Evolutionary conservation across 495 filamentous ascomycete species (phyloP).

Genomic region (Staphylotrichum tortipilum): DNA sequence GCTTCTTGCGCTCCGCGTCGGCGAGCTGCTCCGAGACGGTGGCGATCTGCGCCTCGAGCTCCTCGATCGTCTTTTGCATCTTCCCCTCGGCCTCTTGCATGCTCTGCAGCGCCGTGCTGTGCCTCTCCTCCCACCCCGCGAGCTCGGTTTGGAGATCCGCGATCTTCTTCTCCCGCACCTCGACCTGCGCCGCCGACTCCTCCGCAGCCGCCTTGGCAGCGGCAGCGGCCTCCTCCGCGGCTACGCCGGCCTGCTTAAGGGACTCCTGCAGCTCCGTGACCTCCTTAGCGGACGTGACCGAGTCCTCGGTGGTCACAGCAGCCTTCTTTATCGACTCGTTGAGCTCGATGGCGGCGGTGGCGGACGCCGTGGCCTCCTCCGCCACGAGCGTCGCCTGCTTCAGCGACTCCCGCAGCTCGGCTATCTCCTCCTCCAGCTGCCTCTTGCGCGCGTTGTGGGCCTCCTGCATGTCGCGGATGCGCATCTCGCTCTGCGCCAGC

Average conservation of each 20-base stretch:
- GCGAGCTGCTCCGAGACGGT: constrained; percentile 31
- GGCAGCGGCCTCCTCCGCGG: constrained; percentile 5
- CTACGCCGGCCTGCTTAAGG: constrained; percentile 33
- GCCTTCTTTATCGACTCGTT: constrained; percentile 45
- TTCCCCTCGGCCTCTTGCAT: constrained; percentile 66
- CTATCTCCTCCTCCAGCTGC: constrained; percentile 60
- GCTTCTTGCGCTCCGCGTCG: constrained; percentile 23
- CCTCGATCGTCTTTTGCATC: constrained; percentile 59
- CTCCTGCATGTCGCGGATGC: constrained; percentile 67
- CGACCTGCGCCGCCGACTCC: constrained; percentile 19
- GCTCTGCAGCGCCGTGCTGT: constrained; percentile 59
- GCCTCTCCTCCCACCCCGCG: constrained; percentile 62
- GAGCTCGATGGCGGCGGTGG: constrained; percentile 40
- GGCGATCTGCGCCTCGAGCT: constrained; percentile 54
- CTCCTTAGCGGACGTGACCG: constrained; percentile 12
- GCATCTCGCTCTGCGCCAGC: constrained; percentile 72
- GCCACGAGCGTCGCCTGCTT: constrained; percentile 23
- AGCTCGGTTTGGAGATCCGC: constrained; percentile 67
- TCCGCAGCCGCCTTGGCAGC: constrained; percentile 10
- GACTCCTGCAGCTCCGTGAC: constrained; percentile 50
- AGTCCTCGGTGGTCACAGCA: not conserved
- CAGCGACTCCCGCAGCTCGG: constrained; percentile 53
- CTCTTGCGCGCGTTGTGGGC: constrained; percentile 63
- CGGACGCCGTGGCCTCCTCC: constrained; percentile 13
- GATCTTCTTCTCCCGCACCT: constrained; percentile 54